Evolutionary conservation across 257 asterid genomes (phyloP), one percentile per base, ranked within the genome.

Genomic region (Oldenlandia corymbosa): DNA sequence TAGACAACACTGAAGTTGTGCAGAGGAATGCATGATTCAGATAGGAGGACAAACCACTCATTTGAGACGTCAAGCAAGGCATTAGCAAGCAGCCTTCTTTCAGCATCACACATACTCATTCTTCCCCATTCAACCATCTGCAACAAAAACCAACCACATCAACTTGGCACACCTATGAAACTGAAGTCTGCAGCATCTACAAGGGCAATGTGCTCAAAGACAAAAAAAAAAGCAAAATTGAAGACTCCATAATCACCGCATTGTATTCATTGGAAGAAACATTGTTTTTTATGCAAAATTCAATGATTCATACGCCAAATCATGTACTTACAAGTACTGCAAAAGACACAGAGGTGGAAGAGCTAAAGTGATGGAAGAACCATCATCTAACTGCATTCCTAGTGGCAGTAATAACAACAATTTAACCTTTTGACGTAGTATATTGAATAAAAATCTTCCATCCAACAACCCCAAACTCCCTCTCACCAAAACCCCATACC

Each of bases 21-120:
- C 55, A 79, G 70, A 45, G 84, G 84, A 79, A 79, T 79, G 76
- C 84, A 79, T 24, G 84, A 69, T 74, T 79, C 84, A 2, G 84
- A 79, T 20, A 79, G 23, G 37, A 79, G 79, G 76, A 79, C 48
- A 48, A 79, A 79, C 71, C 74, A 75, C 65, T 79, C 84, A n/a
- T 79, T 79, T 60, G 84, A 75, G 60, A 75, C 54, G 52, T 79
- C 84, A 31, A 79, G 79, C 67, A 79, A 59, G 16, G 84, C 81
- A 58, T 75, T 79, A 9, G 79, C 79, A 66, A 79, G 77, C 48
- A 79, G 84, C 36, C 84, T 68, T 65, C 84, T 79, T 67, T 79
- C 84, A 23, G 81, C 84, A 66, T 79, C 84, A 67, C 78, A 75
- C 84, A 79, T 79, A 27, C 75, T 79, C 79, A 79, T 79, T 64